A percentile compares a stretch with the other conserved stretches of the same genome.
These are phyloP conservation scores for Aquilaria agallochum DNA, from an alignment of 441 rosid species.

Conservation along the genomic window DNA sequence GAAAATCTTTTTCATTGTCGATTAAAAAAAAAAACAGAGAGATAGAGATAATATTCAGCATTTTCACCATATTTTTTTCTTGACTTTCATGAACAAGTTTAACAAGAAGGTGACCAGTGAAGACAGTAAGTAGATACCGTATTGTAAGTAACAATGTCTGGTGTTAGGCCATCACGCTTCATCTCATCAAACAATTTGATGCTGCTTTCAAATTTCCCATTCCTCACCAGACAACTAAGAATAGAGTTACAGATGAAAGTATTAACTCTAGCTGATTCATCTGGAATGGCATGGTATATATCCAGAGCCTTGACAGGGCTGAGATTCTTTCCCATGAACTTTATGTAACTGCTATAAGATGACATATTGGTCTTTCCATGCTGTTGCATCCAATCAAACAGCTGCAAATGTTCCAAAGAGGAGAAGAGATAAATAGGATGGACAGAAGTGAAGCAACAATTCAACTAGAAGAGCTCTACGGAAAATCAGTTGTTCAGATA, in stretches of 20 bases:
- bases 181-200: conserved; percentile 71
- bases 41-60: too few species aligned
- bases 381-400: conserved; percentile 86
- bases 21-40: too few species aligned
- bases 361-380: conserved; percentile 62
- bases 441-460: too few species aligned
- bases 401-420: conserved; percentile 39
- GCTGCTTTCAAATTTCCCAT: conserved; percentile 60
- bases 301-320: conserved; percentile 65
- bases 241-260: conserved; percentile 77
- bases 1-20: too few species aligned
- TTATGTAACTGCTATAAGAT: conserved; percentile 73
- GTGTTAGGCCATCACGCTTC: conserved; percentile 81
- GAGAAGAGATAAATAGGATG: background rate
- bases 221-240: conserved; percentile 71
- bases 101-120: too few species aligned
- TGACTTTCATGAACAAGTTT: too few species aligned
- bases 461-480: too few species aligned
- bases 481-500: too few species aligned
- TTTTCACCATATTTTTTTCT: too few species aligned
- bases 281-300: conserved; percentile 57
- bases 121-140: conserved; percentile 36
- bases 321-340: conserved; percentile 55
- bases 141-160: conserved; percentile 77
- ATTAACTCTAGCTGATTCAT: conserved; percentile 57